These are phyloP conservation scores for Alternaria viburni DNA, from an alignment of 2,329 filamentous ascomycete species.

Conservation along the genomic window DNA sequence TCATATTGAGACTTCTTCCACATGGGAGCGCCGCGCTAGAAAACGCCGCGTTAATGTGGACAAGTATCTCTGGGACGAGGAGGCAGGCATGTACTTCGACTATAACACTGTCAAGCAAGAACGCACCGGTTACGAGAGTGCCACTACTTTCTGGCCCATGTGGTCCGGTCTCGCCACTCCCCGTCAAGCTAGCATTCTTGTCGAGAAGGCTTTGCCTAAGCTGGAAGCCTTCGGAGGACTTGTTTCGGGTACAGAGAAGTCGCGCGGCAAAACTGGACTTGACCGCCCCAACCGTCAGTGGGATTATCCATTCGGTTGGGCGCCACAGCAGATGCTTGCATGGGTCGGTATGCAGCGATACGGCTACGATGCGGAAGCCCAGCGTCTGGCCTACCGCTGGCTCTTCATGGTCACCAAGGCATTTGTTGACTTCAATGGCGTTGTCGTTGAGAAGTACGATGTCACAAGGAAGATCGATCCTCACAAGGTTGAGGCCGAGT, in stretches of 20 bases:
- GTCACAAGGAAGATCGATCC: constrained; percentile 89
- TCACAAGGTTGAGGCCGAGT: constrained; percentile 94
- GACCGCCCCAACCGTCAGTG: constrained; percentile 93
- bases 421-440: constrained; percentile 97
- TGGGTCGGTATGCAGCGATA: constrained; percentile 94
- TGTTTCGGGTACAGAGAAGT: constrained; percentile 87
- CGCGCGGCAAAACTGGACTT: constrained; percentile 78
- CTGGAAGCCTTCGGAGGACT: constrained; percentile 90
- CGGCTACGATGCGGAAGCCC: constrained; percentile 87
- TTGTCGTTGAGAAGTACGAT: constrained; percentile 98
- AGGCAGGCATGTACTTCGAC: constrained; percentile 96
- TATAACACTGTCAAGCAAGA: constrained; percentile 86
- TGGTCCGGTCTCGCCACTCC: constrained; percentile 92
- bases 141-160: constrained; percentile 95
- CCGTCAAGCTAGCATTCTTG: constrained; percentile 82
- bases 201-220: constrained; percentile 79
- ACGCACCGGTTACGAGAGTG: constrained; percentile 84
- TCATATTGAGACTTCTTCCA: constrained; percentile 79
- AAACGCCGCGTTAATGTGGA: constrained; percentile 85
- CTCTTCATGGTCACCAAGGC: constrained; percentile 98
- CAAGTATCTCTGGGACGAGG: constrained; percentile 91
- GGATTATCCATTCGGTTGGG: constrained; percentile 99
- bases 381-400: constrained; percentile 94
- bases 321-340: constrained; percentile 96
- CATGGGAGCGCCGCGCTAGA: constrained; percentile 89